phyloP scores from a whole-genome alignment of 2,329 filamentous ascomycete genomes.

The Phyllosticta paracitricarpa region DNA sequence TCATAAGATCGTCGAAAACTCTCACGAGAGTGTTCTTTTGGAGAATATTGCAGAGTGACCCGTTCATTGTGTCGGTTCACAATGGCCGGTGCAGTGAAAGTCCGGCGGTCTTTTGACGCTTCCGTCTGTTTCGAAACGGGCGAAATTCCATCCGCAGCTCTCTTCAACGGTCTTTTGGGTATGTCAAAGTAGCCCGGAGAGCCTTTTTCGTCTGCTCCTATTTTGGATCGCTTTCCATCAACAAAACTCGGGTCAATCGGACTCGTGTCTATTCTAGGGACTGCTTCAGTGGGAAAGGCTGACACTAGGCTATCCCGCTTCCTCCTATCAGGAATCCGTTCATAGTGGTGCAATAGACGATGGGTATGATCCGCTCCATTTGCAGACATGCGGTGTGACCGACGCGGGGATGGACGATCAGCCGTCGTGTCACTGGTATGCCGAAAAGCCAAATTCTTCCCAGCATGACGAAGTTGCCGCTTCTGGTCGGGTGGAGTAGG shows the following conservation, averaged over 20 bases:
- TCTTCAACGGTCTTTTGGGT: neutral
- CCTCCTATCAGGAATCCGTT: conserved; percentile 37
- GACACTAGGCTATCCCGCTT: conserved; percentile 23
- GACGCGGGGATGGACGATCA: conserved; percentile 32
- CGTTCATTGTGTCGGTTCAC: neutral
- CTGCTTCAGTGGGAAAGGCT: neutral
- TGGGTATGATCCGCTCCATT: conserved; percentile 35
- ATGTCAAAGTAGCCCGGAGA: neutral
- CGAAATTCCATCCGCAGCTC: neutral
- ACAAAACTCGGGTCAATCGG: conserved; percentile 1
- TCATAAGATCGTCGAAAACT: neutral
- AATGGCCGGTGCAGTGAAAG: conserved; percentile 2
- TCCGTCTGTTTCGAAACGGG: neutral
- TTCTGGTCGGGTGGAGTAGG: conserved; percentile 37
- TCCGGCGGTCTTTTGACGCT: conserved; percentile 1
- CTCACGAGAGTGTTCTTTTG: neutral
- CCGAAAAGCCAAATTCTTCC: conserved; percentile 43
- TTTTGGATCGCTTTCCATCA: conserved; percentile 1
- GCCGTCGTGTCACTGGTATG: conserved; percentile 27
- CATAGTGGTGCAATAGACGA: conserved; percentile 41
- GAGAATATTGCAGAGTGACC: neutral
- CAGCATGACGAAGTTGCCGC: conserved; percentile 42
- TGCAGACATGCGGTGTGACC: conserved; percentile 36
- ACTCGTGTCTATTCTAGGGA: conserved; percentile 2
- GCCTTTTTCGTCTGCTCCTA: neutral